phyloP scores from a whole-genome alignment of 129 eudicot genomes.

The Chrysanthemum makinoi region DNA sequence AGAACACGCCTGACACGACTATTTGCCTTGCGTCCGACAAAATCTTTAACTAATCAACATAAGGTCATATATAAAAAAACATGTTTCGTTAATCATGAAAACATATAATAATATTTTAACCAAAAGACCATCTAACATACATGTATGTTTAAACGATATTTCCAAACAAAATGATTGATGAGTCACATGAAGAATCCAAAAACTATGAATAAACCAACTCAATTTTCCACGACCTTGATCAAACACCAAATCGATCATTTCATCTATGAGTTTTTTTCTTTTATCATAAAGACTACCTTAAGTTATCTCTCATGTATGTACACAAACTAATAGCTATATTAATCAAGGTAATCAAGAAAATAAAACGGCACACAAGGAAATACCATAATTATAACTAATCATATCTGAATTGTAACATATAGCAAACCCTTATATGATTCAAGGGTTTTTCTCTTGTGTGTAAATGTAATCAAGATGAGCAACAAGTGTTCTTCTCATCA shows the following conservation, averaged over 20 bases:
- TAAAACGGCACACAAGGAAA: not conserved
- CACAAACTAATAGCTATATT: not conserved
- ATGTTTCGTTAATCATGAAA: too few relatives aligned
- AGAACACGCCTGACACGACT: too few relatives aligned
- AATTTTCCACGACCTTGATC: not conserved
- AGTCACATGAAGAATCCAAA: not conserved
- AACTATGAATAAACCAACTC: not conserved
- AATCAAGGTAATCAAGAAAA: not conserved
- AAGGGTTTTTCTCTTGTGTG: slow-evolving; percentile 33
- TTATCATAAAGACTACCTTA: too few relatives aligned
- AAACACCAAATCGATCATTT: not conserved
- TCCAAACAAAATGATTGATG: too few relatives aligned
- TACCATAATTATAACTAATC: not conserved
- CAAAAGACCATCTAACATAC: too few relatives aligned
- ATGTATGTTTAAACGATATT: too few relatives aligned
- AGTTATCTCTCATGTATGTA: slow-evolving; percentile 13
- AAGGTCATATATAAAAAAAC: too few relatives aligned
- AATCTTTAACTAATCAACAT: too few relatives aligned
- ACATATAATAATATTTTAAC: too few relatives aligned
- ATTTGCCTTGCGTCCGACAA: too few relatives aligned
- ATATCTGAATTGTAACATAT: not conserved
- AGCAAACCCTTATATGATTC: not conserved
- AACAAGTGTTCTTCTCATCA: slow-evolving; percentile 33
- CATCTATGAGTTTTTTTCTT: not conserved
- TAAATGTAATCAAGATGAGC: slow-evolving; percentile 37